These are phyloP conservation scores for Aspergillus steynii DNA, from an alignment of 495 filamentous ascomycete genomes.

Conservation along the genomic window DNA sequence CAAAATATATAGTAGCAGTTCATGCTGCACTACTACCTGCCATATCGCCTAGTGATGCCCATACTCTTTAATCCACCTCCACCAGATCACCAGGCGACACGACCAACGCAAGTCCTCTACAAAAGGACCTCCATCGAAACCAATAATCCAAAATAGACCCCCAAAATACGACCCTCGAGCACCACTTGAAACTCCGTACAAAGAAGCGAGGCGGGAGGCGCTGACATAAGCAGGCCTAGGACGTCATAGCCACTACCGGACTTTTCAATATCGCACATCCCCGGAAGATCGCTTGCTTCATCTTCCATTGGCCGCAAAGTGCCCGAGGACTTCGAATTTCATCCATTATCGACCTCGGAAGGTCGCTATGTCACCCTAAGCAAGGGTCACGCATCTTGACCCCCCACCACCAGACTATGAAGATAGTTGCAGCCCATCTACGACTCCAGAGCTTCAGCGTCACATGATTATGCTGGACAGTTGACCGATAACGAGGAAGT, in stretches of 20 bases:
- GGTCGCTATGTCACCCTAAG: not conserved
- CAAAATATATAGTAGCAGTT: too few relatives aligned
- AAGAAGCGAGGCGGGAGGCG: not conserved
- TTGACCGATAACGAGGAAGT: not conserved
- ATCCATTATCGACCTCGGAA: not conserved
- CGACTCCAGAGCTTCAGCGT: not conserved
- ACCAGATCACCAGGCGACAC: too few relatives aligned
- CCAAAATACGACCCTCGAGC: too few relatives aligned
- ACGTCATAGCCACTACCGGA: not conserved
- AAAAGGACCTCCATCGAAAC: too few relatives aligned
- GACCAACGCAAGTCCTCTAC: too few relatives aligned
- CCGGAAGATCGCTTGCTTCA: not conserved
- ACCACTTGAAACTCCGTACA: too few relatives aligned
- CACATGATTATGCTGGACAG: not conserved
- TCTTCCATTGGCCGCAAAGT: not conserved
- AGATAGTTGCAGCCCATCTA: not conserved
- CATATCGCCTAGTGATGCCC: too few relatives aligned
- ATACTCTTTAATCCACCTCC: too few relatives aligned
- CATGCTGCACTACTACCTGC: too few relatives aligned
- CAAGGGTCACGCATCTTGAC: not conserved
- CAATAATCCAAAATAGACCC: too few relatives aligned
- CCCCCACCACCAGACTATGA: not conserved
- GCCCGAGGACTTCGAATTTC: not conserved
- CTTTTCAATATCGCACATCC: not conserved
- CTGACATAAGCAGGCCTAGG: not conserved